Base-by-base conservation (phyloP, 2,329 filamentous ascomycete species). In the Apiospora malaysiana region DNA sequence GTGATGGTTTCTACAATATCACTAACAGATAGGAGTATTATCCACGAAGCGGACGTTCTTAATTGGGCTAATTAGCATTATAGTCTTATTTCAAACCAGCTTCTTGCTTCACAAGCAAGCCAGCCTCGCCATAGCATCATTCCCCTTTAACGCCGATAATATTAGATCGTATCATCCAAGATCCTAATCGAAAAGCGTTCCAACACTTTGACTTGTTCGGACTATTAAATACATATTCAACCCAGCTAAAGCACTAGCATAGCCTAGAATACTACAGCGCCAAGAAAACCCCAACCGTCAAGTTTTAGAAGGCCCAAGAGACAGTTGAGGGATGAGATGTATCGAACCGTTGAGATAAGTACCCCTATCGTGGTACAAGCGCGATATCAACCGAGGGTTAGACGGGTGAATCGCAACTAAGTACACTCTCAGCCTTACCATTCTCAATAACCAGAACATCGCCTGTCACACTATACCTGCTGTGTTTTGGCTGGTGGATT, bases 371-470 rank as follows among this genome's bases (percentile, higher is more conserved):
- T 32, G 27, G 51, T 21, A 16, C 51, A 59, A 37, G 27, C 4
- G 25, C 25, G 27, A 56, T 32, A 32, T 56, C 25, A 5, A 32
- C 25, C 49, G 6, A 56, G 25, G 49, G 5, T 8, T 32, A 32
- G 8, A 59, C 16, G 16, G 18, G n/a, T 40, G 4, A 32, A 4
- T 8, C 40, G 32, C 56, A 40, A 40, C 18, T 40, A 32, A 32
- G 56, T 63, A 63, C 18, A 63, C 21, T 63, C n/a, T 32, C 56
- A 63, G 56, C 32, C 56, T 63, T 40, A 40, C 32, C 32, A 40
- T 9, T 5, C 12, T 3, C 32, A 32, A 27, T 37, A 21, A 27
- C 32, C 25, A 32, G 37, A 37, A 32, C 27, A 59, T 16, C 10
- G 51, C 12, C 12, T 45, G 42, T 16, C 42, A 45, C 51, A 59